Conservation (phyloP, 208 protist genomes). For the Leishmania aethiopica region DNA sequence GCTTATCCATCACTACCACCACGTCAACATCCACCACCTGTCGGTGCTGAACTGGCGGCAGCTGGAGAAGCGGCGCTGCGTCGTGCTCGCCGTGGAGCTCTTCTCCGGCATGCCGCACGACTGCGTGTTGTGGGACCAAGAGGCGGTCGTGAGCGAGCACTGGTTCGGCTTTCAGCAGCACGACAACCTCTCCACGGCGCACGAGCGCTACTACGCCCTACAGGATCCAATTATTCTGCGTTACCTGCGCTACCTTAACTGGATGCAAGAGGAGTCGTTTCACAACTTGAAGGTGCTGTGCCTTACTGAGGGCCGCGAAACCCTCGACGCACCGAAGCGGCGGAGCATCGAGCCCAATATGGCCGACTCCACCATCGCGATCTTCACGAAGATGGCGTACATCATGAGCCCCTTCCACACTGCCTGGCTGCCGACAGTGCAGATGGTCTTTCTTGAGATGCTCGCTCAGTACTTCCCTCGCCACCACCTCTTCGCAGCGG, state of each 20-base stretch:
- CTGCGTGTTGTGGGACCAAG: slow-evolving; percentile 73
- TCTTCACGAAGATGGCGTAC: slow-evolving; percentile 68
- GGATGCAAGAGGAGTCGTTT: slow-evolving; percentile 89
- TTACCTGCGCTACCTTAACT: slow-evolving; percentile 86
- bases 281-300: slow-evolving; percentile 86
- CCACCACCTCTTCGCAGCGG: slow-evolving; percentile 80
- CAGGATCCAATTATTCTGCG: slow-evolving; percentile 81
- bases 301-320: slow-evolving; percentile 75
- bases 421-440: slow-evolving; percentile 74
- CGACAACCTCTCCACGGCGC: slow-evolving; percentile 76
- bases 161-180: slow-evolving; percentile 84
- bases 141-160: slow-evolving; percentile 80
- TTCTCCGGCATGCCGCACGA: slow-evolving; percentile 87
- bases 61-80: slow-evolving; percentile 69
- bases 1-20: slow-evolving; percentile 82
- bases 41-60: slow-evolving; percentile 85
- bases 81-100: slow-evolving; percentile 83
- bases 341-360: slow-evolving; percentile 60
- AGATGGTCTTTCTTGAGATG: slow-evolving; percentile 82
- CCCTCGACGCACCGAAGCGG: slow-evolving; percentile 62
- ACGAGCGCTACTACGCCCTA: slow-evolving; percentile 67
- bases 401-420: slow-evolving; percentile 80
- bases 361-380: slow-evolving; percentile 52
- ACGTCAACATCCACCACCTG: slow-evolving; percentile 76
- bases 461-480: slow-evolving; percentile 79